These are phyloP conservation scores for Thraustochytrium striatum DNA, from an alignment of 352 stramenopile species.

Conservation along the genomic window DNA sequence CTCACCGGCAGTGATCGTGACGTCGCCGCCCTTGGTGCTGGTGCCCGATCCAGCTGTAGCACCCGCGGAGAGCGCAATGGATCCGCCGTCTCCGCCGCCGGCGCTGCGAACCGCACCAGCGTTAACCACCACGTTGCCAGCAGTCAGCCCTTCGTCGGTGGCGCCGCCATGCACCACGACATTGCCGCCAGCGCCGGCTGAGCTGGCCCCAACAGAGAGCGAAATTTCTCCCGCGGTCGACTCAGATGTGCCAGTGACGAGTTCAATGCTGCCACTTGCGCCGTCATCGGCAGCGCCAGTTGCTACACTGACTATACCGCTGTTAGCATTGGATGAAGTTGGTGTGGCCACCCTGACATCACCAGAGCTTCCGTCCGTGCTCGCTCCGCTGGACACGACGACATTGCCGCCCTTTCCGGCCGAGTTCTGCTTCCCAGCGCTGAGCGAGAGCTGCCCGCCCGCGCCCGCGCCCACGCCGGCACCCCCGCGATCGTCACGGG, in stretches of 20 bases:
- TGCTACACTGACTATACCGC: constrained; percentile 56
- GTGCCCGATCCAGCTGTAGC: not conserved
- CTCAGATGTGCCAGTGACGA: too few relatives aligned
- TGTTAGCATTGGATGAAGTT: constrained; percentile 53
- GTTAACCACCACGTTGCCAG: not conserved
- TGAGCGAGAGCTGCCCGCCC: constrained; percentile 20
- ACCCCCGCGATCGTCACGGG: constrained; percentile 58
- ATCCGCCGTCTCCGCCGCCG: not conserved
- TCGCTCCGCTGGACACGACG: constrained; percentile 52
- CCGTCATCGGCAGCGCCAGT: constrained; percentile 54
- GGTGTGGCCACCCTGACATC: not conserved
- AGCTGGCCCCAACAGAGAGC: constrained; percentile 58
- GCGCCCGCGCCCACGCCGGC: constrained; percentile 54
- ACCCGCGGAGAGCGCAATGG: not conserved
- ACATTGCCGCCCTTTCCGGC: constrained; percentile 54
- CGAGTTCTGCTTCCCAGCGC: constrained; percentile 54
- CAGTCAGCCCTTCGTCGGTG: too few relatives aligned
- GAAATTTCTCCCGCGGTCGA: constrained; percentile 57
- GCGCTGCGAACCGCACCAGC: not conserved
- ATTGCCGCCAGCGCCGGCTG: constrained; percentile 56
- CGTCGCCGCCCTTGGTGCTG: constrained; percentile 54
- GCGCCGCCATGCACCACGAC: constrained; percentile 47
- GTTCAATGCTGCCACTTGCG: too few relatives aligned
- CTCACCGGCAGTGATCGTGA: constrained; percentile 14
- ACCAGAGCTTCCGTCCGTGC: not conserved